A percentile compares a stretch with the other conserved stretches of the same genome.
phyloP scores from a whole-genome alignment of 1,284 basidiomycete species.

The Leccinum griseonigrum region DNA sequence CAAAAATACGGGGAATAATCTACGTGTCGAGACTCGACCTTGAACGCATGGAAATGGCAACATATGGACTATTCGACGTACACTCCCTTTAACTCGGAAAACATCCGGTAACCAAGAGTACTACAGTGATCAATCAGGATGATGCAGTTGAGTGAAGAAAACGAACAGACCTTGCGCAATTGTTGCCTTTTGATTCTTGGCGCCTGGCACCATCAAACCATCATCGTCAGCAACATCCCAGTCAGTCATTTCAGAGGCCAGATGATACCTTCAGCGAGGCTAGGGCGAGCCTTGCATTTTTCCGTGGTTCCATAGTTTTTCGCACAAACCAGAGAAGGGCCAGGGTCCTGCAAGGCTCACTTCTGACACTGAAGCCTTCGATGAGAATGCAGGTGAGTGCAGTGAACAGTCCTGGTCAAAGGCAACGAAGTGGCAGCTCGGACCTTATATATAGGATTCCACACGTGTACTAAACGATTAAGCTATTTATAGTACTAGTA shows the following conservation, averaged over 20 bases:
- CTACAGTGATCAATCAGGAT: slow-evolving; percentile 36
- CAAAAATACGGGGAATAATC: slow-evolving; percentile 66
- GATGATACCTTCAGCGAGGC: slow-evolving; percentile 30
- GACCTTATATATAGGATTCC: not conserved
- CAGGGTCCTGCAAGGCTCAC: not conserved
- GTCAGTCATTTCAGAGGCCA: not conserved
- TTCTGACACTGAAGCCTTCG: not conserved
- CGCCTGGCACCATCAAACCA: slow-evolving; percentile 16
- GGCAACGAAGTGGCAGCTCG: not conserved
- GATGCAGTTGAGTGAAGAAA: not conserved
- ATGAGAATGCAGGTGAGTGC: not conserved
- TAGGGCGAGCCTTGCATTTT: slow-evolving; percentile 14
- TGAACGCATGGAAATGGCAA: slow-evolving; percentile 7
- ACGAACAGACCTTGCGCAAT: slow-evolving; percentile 26
- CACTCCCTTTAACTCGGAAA: slow-evolving; percentile 74
- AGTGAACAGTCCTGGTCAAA: not conserved
- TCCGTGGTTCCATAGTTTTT: slow-evolving; percentile 25
- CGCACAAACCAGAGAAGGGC: not conserved
- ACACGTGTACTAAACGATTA: slow-evolving; percentile 7
- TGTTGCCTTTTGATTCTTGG: slow-evolving; percentile 31
- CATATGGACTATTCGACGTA: slow-evolving; percentile 30
- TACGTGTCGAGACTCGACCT: slow-evolving; percentile 25
- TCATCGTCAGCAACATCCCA: slow-evolving; percentile 6
- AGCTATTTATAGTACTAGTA: slow-evolving; percentile 2
- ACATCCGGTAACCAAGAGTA: slow-evolving; percentile 91